These are phyloP conservation scores for Agrostemma githago DNA, from an alignment of 148 eudicot genomes.

Conservation along the genomic window DNA sequence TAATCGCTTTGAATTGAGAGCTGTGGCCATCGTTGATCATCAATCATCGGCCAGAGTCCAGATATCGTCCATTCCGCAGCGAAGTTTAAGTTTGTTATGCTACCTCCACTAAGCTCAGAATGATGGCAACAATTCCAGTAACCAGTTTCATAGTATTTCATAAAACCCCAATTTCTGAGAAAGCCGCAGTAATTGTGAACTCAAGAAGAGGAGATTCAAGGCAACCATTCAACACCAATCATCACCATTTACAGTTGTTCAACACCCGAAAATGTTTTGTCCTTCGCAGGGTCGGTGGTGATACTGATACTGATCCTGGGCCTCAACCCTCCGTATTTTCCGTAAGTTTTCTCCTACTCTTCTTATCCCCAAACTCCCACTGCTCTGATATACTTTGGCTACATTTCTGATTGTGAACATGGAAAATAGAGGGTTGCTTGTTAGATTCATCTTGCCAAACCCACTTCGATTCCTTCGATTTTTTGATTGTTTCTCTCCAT, in stretches of 20 bases:
- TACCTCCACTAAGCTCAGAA: not conserved
- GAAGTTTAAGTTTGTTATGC: no score
- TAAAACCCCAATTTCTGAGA: constrained; percentile 25
- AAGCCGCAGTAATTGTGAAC: constrained; percentile 16
- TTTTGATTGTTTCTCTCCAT: not conserved
- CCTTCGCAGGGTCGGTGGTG: constrained; percentile 34
- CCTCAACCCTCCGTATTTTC: constrained; percentile 38
- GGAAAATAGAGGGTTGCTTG: not conserved
- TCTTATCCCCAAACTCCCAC: no score
- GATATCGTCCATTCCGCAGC: no score
- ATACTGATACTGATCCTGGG: constrained; percentile 29
- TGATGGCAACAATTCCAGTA: constrained; percentile 39
- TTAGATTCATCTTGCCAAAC: not conserved
- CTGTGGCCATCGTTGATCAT: no score
- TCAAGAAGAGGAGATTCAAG: constrained; percentile 16
- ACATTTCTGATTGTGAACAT: not conserved
- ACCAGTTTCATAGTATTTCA: constrained; percentile 32
- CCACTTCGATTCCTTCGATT: not conserved
- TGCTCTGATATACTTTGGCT: not conserved
- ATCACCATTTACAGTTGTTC: constrained; percentile 8
- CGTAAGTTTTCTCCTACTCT: constrained; percentile 33
- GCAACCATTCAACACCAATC: not conserved
- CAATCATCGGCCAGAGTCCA: no score
- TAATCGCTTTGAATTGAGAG: no score
- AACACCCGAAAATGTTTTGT: constrained; percentile 23